Evolutionary conservation across 2,329 filamentous ascomycete species (phyloP).

Genomic region (Cercospora sp.): DNA sequence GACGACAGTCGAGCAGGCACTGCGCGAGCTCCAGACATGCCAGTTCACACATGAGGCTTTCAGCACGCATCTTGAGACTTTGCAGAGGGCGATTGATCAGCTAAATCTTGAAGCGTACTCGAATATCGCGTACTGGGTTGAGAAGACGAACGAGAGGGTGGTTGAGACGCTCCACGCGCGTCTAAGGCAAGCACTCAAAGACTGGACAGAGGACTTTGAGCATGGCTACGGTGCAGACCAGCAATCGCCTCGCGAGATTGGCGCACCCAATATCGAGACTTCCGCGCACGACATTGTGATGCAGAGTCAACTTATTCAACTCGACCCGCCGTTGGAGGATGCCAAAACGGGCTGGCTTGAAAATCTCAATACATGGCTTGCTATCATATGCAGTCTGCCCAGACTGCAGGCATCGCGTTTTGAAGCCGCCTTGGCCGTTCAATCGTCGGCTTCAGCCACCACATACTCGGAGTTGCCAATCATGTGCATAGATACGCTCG

Average conservation of each 20-base stretch:
- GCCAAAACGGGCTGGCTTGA: constrained; percentile 91
- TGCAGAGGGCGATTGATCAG: constrained; percentile 92
- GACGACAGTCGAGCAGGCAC: constrained; percentile 74
- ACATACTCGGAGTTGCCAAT: constrained; percentile 83
- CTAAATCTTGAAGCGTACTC: constrained; percentile 95
- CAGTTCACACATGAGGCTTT: constrained; percentile 80
- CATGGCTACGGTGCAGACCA: constrained; percentile 37
- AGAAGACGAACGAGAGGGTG: constrained; percentile 80
- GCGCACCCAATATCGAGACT: constrained; percentile 66
- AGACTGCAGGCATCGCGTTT: constrained; percentile 96
- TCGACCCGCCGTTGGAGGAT: constrained; percentile 89
- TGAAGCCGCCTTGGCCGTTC: constrained; percentile 74
- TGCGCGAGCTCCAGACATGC: constrained; percentile 81
- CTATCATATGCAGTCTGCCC: constrained; percentile 84
- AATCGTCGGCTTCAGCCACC: constrained; percentile 60
- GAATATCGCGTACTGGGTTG: constrained; percentile 88
- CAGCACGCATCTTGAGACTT: constrained; percentile 74
- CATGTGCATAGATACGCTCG: constrained; percentile 76
- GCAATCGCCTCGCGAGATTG: constrained; percentile 43
- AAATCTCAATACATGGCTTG: constrained; percentile 91
- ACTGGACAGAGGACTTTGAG: constrained; percentile 88
- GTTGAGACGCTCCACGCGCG: constrained; percentile 77
- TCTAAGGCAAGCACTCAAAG: constrained; percentile 76
- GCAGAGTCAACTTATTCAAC: constrained; percentile 95
- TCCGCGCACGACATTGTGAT: constrained; percentile 92